Evolutionary conservation across 345 rosid species (phyloP), one percentile per base, ranked within the genome.

Genomic region (Eutrema japonicum): DNA sequence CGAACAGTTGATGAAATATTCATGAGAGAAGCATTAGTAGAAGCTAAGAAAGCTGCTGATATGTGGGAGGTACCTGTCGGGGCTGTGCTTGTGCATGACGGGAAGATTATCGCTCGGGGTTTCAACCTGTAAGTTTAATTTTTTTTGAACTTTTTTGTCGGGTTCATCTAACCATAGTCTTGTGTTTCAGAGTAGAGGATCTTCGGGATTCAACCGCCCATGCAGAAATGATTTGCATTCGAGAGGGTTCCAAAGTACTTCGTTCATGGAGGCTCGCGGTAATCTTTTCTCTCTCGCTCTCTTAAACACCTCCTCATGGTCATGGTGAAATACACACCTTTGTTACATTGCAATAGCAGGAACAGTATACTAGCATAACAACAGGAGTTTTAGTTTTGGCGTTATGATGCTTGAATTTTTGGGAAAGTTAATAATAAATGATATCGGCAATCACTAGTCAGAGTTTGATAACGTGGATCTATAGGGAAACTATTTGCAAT

Each of bases 31-130:
- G 99, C 99, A 2, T 64, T 95, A 36, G 52, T 83, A 61, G 99
- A 95, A 87, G 97, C 97, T 70, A 86, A 87, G 71, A 92, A 90
- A 78, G 99, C 99, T 60, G 96, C 89, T 68, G 97, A 95, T 82
- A 72, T 82, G 12, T 95, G 99, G 99, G 99, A 95, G 77, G 99
- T 95, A 51, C 99, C 97, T 60, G 96, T 92, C 14, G 99, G 99
- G 43, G 97, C 97, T 43, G 96, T 95, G 52, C 81, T 95, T 68
- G 99, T 95, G 67, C 96, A 90, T 66, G 80, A 84, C 27, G 97
- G 97, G 73, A 88, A 89, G 80, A 87, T 95, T 26, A 83, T 95
- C 52, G 92, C 99, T 52, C 96, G 99, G 46, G 99, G 99, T 43
- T 80, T 73, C 82, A 95, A 92, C 81, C 79, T 95, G 99, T 95